Evolutionary conservation across 2,329 filamentous ascomycete species (phyloP), one percentile per base, ranked within the genome.

Genomic region (Pyrenophora tritici-repentis): DNA sequence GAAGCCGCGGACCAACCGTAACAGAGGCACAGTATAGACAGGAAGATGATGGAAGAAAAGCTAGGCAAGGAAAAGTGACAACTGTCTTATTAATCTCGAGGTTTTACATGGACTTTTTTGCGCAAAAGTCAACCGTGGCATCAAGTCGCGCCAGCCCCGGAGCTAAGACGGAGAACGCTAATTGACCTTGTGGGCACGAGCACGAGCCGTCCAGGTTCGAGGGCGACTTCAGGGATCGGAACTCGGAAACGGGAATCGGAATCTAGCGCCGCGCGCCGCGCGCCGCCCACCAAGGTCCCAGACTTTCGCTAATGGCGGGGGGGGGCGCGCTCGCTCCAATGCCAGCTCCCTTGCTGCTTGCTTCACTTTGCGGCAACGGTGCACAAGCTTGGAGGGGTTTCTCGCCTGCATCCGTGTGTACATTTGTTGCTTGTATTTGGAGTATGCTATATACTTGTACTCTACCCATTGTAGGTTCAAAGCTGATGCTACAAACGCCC

Each of bases 81-180:
- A 17, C 45, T 49, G 29, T 41, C 42, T n/a, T 37, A 29, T 29
- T 12, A 29, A 29, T 29, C 26, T 29, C 26, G 10, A 29, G 1
- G 9, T 29, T 29, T 29, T 29, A 26, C 24, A 8, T 26, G 7
- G 26, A 24, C 22, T 32, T 34, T 37, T 54, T 50, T 20, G 18
- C 37, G 34, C 46, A 40, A 52, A 32, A 37, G 49, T 62, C 53
- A 65, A 70, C 61, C 58, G 66, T 70, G 66, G 63, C 66, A 65
- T 70, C 65, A 67, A 65, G 57, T 40, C 22, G 20, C 36, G 22
- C 20, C 20, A 17, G 34, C 33, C 46, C 42, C 59, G 58, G 52
- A 62, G 56, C 63, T 67, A 65, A 65, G 59, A 63, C 62, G 62
- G 58, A 57, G 55, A 57, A 56, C 55, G 42, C 59, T 59, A 63